phyloP scores from a whole-genome alignment of 2,329 filamentous ascomycete genomes.

The Hypoxylon sp. region DNA sequence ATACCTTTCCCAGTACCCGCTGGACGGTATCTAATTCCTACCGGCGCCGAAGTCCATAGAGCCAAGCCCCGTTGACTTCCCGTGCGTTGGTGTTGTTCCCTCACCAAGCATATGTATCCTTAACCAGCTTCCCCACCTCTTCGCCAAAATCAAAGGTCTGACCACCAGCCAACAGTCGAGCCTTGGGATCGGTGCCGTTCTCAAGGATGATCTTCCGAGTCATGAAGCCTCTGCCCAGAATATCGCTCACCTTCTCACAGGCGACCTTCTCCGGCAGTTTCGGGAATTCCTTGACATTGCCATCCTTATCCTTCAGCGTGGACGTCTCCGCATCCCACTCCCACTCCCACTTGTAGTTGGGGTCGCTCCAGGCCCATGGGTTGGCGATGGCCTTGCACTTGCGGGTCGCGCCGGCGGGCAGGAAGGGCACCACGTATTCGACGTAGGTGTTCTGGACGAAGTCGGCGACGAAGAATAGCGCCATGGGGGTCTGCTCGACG shows the following conservation, averaged over 20 bases:
- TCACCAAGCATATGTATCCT: constrained; percentile 25
- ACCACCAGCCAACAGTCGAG: constrained; percentile 45
- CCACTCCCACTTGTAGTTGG: constrained; percentile 49
- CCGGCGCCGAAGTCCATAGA: not conserved
- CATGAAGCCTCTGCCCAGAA: constrained; percentile 44
- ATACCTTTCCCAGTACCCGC: not conserved
- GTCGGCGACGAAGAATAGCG: constrained; percentile 48
- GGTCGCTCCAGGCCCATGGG: constrained; percentile 51
- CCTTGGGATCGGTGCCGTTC: constrained; percentile 48
- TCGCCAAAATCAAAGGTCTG: constrained; percentile 49
- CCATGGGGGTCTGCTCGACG: constrained; percentile 36
- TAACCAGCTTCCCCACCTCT: constrained; percentile 35
- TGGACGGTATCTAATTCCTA: not conserved
- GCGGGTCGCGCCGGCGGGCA: constrained; percentile 49
- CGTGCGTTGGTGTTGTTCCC: not conserved
- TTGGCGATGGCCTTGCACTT: constrained; percentile 50
- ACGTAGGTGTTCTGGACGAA: constrained; percentile 52
- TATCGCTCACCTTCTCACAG: constrained; percentile 37
- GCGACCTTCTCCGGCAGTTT: constrained; percentile 26
- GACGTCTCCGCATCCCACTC: constrained; percentile 47
- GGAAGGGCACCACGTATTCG: constrained; percentile 48
- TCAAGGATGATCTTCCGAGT: constrained; percentile 49
- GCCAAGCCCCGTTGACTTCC: not conserved
- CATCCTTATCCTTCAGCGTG: constrained; percentile 41
- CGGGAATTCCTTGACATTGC: constrained; percentile 46